Percentiles rank a stretch among this genome's conserved stretches.
phyloP scores from a whole-genome alignment of 257 asterid species.

The Echium plantagineum region DNA sequence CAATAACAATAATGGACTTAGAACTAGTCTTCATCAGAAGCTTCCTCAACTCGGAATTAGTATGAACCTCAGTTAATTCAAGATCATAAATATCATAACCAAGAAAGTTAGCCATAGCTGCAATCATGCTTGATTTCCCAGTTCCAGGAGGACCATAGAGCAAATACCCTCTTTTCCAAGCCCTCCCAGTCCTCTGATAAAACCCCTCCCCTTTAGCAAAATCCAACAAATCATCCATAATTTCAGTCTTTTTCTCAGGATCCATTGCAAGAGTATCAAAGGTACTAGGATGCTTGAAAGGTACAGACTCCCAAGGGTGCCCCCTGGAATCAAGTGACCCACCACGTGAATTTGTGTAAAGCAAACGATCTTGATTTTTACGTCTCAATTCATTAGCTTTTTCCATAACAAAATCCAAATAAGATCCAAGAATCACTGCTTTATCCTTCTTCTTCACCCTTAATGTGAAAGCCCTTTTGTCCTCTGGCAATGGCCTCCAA shows the following conservation, averaged over 20 bases:
- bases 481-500: slow-evolving; percentile 42
- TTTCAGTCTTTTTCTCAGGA: slow-evolving; percentile 30
- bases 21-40: slow-evolving; percentile 33
- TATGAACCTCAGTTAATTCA: slow-evolving; percentile 34
- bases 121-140: slow-evolving; percentile 42
- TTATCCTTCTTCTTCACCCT: slow-evolving; percentile 35
- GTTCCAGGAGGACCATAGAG: slow-evolving; percentile 42
- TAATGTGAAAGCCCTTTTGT: slow-evolving; percentile 30
- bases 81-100: slow-evolving; percentile 43
- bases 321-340: slow-evolving; percentile 35
- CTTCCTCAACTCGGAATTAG: slow-evolving; percentile 34
- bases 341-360: slow-evolving; percentile 38
- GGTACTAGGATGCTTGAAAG: slow-evolving; percentile 39
- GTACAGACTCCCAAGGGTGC: slow-evolving; percentile 46
- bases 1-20: slow-evolving; percentile 36
- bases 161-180: slow-evolving; percentile 42
- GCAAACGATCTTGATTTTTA: slow-evolving; percentile 29
- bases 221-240: slow-evolving; percentile 30
- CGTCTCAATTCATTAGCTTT: slow-evolving; percentile 28
- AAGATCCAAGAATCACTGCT: slow-evolving; percentile 19
- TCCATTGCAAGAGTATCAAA: slow-evolving; percentile 37
- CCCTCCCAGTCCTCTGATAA: slow-evolving; percentile 35
- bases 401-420: slow-evolving; percentile 31
- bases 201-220: slow-evolving; percentile 30
- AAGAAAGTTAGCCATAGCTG: slow-evolving; percentile 41